phyloP scores from a whole-genome alignment of 2,329 filamentous ascomycete genomes.

The Aureobasidium leucospermi region DNA sequence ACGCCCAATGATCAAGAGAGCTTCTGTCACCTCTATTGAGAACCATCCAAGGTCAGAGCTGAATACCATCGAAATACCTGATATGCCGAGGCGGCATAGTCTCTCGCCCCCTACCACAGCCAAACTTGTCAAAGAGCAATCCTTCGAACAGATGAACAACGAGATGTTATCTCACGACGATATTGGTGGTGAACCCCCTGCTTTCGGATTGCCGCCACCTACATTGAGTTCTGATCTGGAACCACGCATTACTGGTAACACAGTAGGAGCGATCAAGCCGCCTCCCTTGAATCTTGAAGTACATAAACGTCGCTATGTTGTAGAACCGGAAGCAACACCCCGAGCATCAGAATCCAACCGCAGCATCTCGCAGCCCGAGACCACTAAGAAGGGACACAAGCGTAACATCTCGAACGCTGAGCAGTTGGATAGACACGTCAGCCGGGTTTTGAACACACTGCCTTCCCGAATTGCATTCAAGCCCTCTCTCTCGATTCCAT shows the following conservation, averaged over 20 bases:
- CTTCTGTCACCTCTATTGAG: constrained; percentile 13
- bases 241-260: background rate
- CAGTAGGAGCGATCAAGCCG: constrained; percentile 15
- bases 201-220: constrained; percentile 1
- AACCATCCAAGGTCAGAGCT: constrained; percentile 11
- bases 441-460: constrained; percentile 27
- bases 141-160: background rate
- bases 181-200: background rate
- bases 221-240: constrained; percentile 15
- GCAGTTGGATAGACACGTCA: constrained; percentile 55
- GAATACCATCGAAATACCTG: constrained; percentile 10
- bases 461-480: constrained; percentile 37
- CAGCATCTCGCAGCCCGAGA: background rate
- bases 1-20: constrained; percentile 10
- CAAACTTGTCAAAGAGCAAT: background rate
- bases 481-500: constrained; percentile 59
- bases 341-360: background rate
- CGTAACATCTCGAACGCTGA: constrained; percentile 45
- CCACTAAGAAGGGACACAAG: constrained; percentile 1
- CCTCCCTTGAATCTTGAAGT: constrained; percentile 39
- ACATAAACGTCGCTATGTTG: constrained; percentile 30
- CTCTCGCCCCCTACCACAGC: background rate
- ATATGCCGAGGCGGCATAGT: background rate
- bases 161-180: background rate
- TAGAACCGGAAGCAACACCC: background rate